Base-by-base conservation (phyloP, 2,329 filamentous ascomycete species). In the Fusarium ambrosium region DNA sequence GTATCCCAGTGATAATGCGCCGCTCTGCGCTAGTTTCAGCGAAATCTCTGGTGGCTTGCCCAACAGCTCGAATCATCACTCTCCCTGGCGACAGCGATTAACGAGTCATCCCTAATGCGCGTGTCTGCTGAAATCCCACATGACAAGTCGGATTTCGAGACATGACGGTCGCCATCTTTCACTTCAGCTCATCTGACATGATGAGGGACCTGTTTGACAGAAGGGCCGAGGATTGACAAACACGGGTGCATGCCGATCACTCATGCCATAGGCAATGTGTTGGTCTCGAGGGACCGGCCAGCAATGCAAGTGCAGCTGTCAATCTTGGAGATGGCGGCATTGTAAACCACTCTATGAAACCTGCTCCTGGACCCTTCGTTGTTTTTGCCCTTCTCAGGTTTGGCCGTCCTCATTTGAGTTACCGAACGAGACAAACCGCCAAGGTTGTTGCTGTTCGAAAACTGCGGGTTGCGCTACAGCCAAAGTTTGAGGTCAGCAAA, bases 11-110 rank as follows among this genome's bases (percentile, higher is more conserved):
- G 39, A 64, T 22, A 39, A 48, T 61, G 63, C 36, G 45, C 27
- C 37, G 45, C 39, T 53, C 48, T 53, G 56, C 68, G 45, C 65
- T 68, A 61, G 68, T 56, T 37, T 64, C 24, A 41, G 60, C 41
- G 16, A 53, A 60, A 58, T 56, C 48, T 29, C 22, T 48, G 48
- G 24, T 70, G 63, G 55, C 67, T 72, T 58, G 63, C 20, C 34
- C 48, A 36, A 32, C 5, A 62, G 32, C 27, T 51, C 18, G n/a
- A 51, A 51, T 51, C 39, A 24, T 27, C 13, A 32, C 41, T 32
- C 43, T 37, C 37, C 27, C 29, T 32, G 39, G 9, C 22, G 37
- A n/a, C 36, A 24, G 36, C 20, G 10, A 34, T 37, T 22, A 53
- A 48, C 55, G 51, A 43, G 34, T 22, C 22, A 24, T 29, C 39